Percentiles rank a stretch among this genome's conserved stretches.
These are phyloP conservation scores for Kluyveromyces dobzhanskii DNA, from an alignment of 805 yeast genomes.

Conservation along the genomic window DNA sequence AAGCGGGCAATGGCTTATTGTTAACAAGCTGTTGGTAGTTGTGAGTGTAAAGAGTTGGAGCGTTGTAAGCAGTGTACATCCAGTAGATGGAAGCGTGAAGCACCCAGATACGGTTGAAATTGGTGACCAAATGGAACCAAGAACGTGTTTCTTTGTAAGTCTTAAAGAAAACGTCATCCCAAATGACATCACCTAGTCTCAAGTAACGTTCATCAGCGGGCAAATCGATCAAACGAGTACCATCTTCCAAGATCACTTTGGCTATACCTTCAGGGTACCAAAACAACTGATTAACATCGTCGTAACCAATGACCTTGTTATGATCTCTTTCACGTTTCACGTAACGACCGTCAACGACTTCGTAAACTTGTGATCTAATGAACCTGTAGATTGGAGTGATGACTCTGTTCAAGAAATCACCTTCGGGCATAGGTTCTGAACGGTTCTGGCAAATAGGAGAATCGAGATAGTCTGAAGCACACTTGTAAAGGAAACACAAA, in stretches of 20 bases:
- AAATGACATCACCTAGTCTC: slow-evolving; percentile 83
- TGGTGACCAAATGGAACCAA: slow-evolving; percentile 92
- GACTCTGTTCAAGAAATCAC: slow-evolving; percentile 85
- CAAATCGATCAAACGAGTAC: slow-evolving; percentile 81
- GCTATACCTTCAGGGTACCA: slow-evolving; percentile 99
- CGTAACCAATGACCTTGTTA: slow-evolving; percentile 79
- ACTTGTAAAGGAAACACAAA: slow-evolving; percentile 89
- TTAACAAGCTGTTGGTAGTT: slow-evolving; percentile 76
- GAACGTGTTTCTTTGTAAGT: slow-evolving; percentile 94
- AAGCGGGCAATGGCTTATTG: slow-evolving; percentile 83
- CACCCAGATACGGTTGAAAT: slow-evolving; percentile 97
- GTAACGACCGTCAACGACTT: slow-evolving; percentile 71
- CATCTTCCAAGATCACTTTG: slow-evolving; percentile 85
- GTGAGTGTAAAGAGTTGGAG: slow-evolving; percentile 85
- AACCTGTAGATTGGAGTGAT: slow-evolving; percentile 84
- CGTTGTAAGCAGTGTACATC: slow-evolving; percentile 91
- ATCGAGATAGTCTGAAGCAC: slow-evolving; percentile 81
- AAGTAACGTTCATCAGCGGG: slow-evolving; percentile 85
- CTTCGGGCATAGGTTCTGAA: slow-evolving; percentile 72
- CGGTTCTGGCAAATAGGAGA: slow-evolving; percentile 90
- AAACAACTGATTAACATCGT: slow-evolving; percentile 96
- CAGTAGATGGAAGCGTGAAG: slow-evolving; percentile 84
- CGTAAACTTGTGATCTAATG: slow-evolving; percentile 75
- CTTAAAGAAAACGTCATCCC: slow-evolving; percentile 90
- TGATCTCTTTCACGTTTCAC: slow-evolving; percentile 83